Base-by-base conservation (phyloP, 176 grass and related monocot species). In the Rhipidocladum racemiflorum region DNA sequence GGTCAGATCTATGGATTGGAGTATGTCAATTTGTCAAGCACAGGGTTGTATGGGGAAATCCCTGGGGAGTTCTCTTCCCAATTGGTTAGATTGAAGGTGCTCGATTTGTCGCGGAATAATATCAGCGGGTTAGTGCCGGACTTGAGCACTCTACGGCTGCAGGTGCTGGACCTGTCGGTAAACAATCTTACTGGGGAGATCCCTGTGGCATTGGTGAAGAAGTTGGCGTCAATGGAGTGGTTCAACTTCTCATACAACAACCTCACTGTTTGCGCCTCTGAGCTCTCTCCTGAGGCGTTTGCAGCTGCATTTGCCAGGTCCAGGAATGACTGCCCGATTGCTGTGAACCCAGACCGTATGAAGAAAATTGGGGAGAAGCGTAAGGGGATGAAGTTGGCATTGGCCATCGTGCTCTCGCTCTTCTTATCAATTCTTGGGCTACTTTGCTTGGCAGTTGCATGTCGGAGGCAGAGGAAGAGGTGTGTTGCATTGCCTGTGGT, bases 211-310 rank as follows among this genome's bases (percentile, higher is more conserved):
- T 84, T 98, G 76, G 87, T 93, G 59, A 91, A 93, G 75, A 90
- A 86, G 43, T 44, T 98, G 76, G 14, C 45, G 6, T 72, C 32
- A 0, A 90, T 98, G 87, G 86, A 90, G 45, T 83, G 49, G 35
- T 95, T 99, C 91, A 95, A 99, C 75, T 93, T 99, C 72, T 99
- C 96, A 80, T 95, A 91, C 87, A 99, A 99, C 89, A 99, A 99
- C 55, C 91, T 99, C 60, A 95, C 96, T 34, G 84, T 93, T 11
- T 99, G 96, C 15, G 96, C 82, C 40, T 87, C 91, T 6, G 82
- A 90, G n/a, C 85, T 95, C 77, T 87, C 92, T 39, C 76, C 91
- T 0, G 68, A 86, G 68, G 70, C 61, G 8, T 91, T 88, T 80
- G 90, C 76, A 3, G 79, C 91, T 25, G 82, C 92, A 15, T 95